A percentile compares a stretch with the other conserved stretches of the same genome.
phyloP scores from a whole-genome alignment of 2,329 filamentous ascomycete genomes.

The Sphaerulina populicola region DNA sequence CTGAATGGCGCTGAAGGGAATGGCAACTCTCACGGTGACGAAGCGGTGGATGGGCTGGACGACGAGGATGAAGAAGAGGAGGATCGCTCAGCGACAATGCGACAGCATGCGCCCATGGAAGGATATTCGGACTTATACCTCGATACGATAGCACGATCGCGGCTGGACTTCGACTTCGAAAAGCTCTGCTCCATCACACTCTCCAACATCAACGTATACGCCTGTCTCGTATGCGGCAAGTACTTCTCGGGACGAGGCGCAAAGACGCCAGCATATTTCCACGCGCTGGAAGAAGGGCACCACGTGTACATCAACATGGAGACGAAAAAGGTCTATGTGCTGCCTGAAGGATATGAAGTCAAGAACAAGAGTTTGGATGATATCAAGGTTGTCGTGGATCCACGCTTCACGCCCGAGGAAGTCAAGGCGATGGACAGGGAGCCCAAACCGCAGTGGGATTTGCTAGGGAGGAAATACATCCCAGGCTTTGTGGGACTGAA shows the following conservation, averaged over 20 bases:
- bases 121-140: slow-evolving; percentile 95
- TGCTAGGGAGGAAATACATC: slow-evolving; percentile 75
- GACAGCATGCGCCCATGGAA: slow-evolving; percentile 70
- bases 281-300: slow-evolving; percentile 87
- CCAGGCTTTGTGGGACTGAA: slow-evolving; percentile 98
- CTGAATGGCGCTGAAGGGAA: slow-evolving; percentile 20
- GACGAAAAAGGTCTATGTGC: slow-evolving; percentile 79
- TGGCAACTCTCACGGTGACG: slow-evolving; percentile 26
- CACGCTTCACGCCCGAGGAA: slow-evolving; percentile 70
- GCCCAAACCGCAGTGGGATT: slow-evolving; percentile 60
- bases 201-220: slow-evolving; percentile 98
- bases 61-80: slow-evolving; percentile 33
- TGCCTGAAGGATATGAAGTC: slow-evolving; percentile 96
- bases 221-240: slow-evolving; percentile 92
- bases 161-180: slow-evolving; percentile 97
- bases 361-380: slow-evolving; percentile 90
- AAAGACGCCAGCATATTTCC: slow-evolving; percentile 95
- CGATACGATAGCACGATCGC: slow-evolving; percentile 86
- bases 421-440: slow-evolving; percentile 67
- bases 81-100: slow-evolving; percentile 39
- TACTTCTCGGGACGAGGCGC: slow-evolving; percentile 92
- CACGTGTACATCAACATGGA: slow-evolving; percentile 99
- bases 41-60: slow-evolving; percentile 16
- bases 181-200: slow-evolving; percentile 94
- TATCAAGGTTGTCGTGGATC: slow-evolving; percentile 96